phyloP scores from a whole-genome alignment of 352 stramenopile species.

The Phytophthora constricta region DNA sequence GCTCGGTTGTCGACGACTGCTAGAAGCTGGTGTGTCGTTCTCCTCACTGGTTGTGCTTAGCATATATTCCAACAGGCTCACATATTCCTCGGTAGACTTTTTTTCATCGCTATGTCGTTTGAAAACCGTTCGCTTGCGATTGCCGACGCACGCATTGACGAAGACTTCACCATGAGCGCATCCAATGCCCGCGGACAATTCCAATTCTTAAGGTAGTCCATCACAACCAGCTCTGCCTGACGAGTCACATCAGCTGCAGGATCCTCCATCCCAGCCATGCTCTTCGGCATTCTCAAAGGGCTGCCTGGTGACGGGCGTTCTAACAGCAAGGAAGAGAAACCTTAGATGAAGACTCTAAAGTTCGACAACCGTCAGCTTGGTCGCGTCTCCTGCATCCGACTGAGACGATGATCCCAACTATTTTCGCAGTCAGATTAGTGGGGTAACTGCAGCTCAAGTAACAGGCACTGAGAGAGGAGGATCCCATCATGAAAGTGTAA shows the following conservation, averaged over 20 bases:
- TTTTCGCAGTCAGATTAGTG: background rate
- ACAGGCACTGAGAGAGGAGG: background rate
- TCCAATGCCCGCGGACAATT: slow-evolving; percentile 64
- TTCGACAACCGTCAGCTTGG: background rate
- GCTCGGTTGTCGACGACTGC: slow-evolving; percentile 8
- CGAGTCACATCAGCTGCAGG: slow-evolving; percentile 47
- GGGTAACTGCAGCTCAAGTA: no score
- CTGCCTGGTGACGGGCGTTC: background rate
- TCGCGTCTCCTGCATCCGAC: no score
- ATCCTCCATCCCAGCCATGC: slow-evolving; percentile 21
- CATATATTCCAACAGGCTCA: slow-evolving; percentile 60
- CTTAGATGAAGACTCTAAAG: background rate
- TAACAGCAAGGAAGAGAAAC: background rate
- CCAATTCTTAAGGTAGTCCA: slow-evolving; percentile 73
- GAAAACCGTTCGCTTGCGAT: slow-evolving; percentile 62
- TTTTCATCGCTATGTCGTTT: slow-evolving; percentile 59
- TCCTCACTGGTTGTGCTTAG: slow-evolving; percentile 32
- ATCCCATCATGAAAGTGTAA: background rate
- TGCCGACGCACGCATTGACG: slow-evolving; percentile 17
- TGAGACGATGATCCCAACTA: background rate
- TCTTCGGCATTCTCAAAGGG: slow-evolving; percentile 43
- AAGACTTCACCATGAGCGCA: slow-evolving; percentile 51
- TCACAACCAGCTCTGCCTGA: slow-evolving; percentile 72
- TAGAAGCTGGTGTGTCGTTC: slow-evolving; percentile 11
- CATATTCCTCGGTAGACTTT: slow-evolving; percentile 23